phyloP scores from a whole-genome alignment of 331 rosid species.

The Pyracantha coccinea region DNA sequence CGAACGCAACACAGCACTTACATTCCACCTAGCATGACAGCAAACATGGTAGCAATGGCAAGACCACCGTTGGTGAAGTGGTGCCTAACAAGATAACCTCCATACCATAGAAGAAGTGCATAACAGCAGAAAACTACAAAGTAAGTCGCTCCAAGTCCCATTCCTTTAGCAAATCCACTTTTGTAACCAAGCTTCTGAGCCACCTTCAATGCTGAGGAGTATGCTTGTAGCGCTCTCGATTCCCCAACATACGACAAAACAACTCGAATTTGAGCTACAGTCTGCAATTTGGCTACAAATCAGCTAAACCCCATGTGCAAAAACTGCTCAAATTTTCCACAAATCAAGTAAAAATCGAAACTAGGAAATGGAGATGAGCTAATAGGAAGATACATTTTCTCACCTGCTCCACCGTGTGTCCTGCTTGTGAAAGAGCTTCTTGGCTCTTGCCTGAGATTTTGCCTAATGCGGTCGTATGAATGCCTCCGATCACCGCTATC shows the following conservation, averaged over 20 bases:
- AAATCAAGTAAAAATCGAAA: not conserved
- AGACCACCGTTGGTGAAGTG: slow-evolving; percentile 93
- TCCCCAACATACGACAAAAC: slow-evolving; percentile 82
- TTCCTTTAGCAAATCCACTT: slow-evolving; percentile 87
- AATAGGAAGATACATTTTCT: not conserved
- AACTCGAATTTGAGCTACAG: slow-evolving; percentile 88
- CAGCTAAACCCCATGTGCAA: slow-evolving; percentile 23
- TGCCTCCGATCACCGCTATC: slow-evolving; percentile 91
- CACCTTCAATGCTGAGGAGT: slow-evolving; percentile 68
- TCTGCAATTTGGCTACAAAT: slow-evolving; percentile 41
- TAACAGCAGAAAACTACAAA: slow-evolving; percentile 96
- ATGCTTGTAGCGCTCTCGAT: slow-evolving; percentile 59
- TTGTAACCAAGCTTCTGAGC: slow-evolving; percentile 82
- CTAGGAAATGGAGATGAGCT: not conserved
- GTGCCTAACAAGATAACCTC: slow-evolving; percentile 92
- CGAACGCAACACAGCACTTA: slow-evolving; percentile 26
- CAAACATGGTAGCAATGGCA: slow-evolving; percentile 96
- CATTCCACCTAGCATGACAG: slow-evolving; percentile 97
- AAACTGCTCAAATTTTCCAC: slow-evolving; percentile 7
- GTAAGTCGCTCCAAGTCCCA: slow-evolving; percentile 96
- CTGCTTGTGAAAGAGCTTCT: slow-evolving; percentile 85
- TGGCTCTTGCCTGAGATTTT: slow-evolving; percentile 89
- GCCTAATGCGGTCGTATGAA: slow-evolving; percentile 72
- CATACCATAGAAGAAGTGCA: slow-evolving; percentile 96
- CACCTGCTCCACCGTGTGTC: slow-evolving; percentile 92